phyloP scores from a whole-genome alignment of 1,139 yeast genomes.

The Yamadazyma aaseri region DNA sequence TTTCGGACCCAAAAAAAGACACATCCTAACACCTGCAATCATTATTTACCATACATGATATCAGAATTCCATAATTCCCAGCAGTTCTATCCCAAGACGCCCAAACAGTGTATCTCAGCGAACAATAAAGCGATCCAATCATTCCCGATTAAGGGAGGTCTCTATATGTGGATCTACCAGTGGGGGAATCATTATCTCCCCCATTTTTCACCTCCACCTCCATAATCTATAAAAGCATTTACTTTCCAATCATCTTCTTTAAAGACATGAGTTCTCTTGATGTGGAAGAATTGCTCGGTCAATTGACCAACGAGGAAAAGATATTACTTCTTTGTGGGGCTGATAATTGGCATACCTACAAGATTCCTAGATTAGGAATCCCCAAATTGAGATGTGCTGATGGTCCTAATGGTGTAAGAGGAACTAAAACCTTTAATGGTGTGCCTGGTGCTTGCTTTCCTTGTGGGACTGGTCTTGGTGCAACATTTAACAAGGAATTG shows the following conservation, averaged over 20 bases:
- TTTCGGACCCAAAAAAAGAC: too few species aligned
- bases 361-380: slow-evolving; percentile 43
- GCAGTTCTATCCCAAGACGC: too few species aligned
- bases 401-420: slow-evolving; percentile 38
- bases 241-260: background rate
- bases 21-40: too few species aligned
- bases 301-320: slow-evolving; percentile 48
- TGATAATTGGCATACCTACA: slow-evolving; percentile 56
- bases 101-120: background rate
- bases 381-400: slow-evolving; percentile 29
- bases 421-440: slow-evolving; percentile 29
- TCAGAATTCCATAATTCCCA: too few species aligned
- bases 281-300: slow-evolving; percentile 38
- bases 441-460: slow-evolving; percentile 36
- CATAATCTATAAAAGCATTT: background rate
- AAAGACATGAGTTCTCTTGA: slow-evolving; percentile 18
- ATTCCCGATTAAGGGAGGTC: background rate
- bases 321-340: slow-evolving; percentile 45
- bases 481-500: slow-evolving; percentile 36
- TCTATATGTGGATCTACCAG: background rate
- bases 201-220: slow-evolving; percentile 5
- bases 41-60: too few species aligned
- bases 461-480: slow-evolving; percentile 40
- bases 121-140: background rate
- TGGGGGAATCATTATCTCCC: slow-evolving; percentile 1